phyloP scores from a whole-genome alignment of 805 yeast genomes.

The Starmera pachycereana region DNA sequence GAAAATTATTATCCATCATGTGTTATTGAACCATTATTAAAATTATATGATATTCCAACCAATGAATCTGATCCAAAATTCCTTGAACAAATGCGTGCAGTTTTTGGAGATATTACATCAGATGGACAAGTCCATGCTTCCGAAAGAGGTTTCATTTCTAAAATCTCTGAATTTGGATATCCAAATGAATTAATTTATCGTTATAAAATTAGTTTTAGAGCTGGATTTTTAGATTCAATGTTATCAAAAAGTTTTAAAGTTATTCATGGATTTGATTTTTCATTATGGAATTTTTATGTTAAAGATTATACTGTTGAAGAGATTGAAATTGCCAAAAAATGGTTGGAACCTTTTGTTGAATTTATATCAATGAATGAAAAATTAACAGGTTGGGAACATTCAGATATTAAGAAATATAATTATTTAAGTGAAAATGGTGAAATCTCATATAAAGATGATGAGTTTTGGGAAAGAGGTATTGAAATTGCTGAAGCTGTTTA shows the following conservation, averaged over 20 bases:
- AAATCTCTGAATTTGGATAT: constrained; percentile 18
- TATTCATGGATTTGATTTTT: constrained; percentile 26
- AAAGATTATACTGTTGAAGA: constrained; percentile 20
- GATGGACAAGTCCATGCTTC: constrained; percentile 31
- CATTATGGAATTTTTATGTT: constrained; percentile 25
- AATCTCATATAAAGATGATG: constrained; percentile 19
- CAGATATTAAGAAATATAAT: constrained; percentile 17
- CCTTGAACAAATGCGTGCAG: constrained; percentile 11
- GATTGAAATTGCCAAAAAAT: constrained; percentile 11
- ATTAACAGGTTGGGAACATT: constrained; percentile 22
- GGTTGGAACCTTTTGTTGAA: constrained; percentile 22
- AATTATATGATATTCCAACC: constrained; percentile 14
- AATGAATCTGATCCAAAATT: constrained; percentile 10
- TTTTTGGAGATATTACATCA: constrained; percentile 26
- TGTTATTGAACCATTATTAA: constrained; percentile 16
- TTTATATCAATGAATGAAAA: constrained; percentile 19
- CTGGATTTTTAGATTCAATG: constrained; percentile 14
- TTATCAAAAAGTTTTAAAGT: constrained; percentile 19
- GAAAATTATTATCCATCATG: constrained; percentile 26
- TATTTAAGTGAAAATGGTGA: constrained; percentile 22
- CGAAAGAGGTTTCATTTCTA: constrained; percentile 25
- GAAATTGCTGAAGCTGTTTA: constrained; percentile 23
- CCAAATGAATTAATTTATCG: constrained; percentile 20
- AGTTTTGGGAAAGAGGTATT: constrained; percentile 27
- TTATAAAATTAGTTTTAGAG: constrained; percentile 22